Evolutionary conservation across 805 yeast species (phyloP), one percentile per base, ranked within the genome.

Genomic region (Millerago galiae): DNA sequence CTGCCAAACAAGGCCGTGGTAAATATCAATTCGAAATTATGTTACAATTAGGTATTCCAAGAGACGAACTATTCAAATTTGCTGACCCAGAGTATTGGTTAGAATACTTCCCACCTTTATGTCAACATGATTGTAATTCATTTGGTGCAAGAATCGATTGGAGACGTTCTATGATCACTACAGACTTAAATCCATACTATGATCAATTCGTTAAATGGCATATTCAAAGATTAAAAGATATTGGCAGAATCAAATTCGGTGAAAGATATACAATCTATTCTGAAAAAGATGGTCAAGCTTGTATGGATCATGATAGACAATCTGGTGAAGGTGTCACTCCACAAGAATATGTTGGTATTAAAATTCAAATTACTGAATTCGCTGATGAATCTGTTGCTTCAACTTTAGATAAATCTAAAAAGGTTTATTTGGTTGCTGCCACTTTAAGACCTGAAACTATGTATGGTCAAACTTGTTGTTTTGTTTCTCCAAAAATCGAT

Each of bases 381-480:
- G 71, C 83, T 41, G 68, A 72, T 36, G 70, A 69, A 41, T 69
- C 75, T 43, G 64, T 61, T n/a, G 56, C 59, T 17, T 54, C 62
- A 18, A 51, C 48, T 12, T 58, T 77, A 21, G 68, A 65, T 37
- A 56, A 63, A 36, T 63, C 71, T 16, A 87, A 85, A 70, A 83
- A 81, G 54, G 72, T 89, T 25, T 88, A 63, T 68, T 72, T 93
- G 47, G 88, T 93, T 38, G 99, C 99, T 46, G 98, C 98, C 25
- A 93, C 99, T 54, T 78, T 93, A 60, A 82, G 99, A 70, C 97
- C 99, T 27, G 99, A 93, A 70, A 93, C 99, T 54, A 88, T 93
- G 97, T 90, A 90, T 60, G 98, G 97, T 50, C 98, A 93, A 72
- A 87, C 96, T 5, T 87, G 96, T 74, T 90, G 97, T 75, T 93